These are phyloP conservation scores for Penicillium tannophilum DNA, from an alignment of 495 filamentous ascomycete species.

Conservation along the genomic window DNA sequence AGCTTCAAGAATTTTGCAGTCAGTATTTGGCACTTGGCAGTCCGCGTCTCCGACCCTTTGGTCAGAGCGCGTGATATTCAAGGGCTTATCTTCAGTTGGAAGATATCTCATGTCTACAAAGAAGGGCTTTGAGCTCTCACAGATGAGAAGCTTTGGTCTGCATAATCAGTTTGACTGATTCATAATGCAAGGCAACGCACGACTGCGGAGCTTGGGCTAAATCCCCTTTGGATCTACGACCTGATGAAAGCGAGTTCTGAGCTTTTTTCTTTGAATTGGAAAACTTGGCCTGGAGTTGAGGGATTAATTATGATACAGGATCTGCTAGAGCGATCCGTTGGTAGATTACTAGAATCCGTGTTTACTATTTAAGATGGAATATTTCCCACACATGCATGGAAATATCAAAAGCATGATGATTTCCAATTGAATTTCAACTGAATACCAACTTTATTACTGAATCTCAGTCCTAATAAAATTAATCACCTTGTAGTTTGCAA, in stretches of 20 bases:
- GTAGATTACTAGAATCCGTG: background rate
- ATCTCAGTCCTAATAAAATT: too few relatives aligned
- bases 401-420: background rate
- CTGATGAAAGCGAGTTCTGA: background rate
- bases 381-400: background rate
- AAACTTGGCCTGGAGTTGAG: background rate
- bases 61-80: background rate
- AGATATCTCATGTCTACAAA: background rate
- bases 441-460: too few relatives aligned
- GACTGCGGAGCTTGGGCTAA: background rate
- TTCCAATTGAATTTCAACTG: background rate
- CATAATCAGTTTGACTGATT: background rate
- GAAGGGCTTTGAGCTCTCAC: background rate
- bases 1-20: background rate
- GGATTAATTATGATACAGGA: background rate
- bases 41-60: background rate
- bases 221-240: background rate
- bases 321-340: background rate
- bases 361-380: background rate
- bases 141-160: background rate
- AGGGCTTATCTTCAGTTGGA: background rate
- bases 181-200: too few relatives aligned
- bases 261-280: background rate
- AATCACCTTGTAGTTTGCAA: background rate
- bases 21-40: background rate